phyloP scores from a whole-genome alignment of 2,329 filamentous ascomycete species.

The Colletotrichum sublineola region DNA sequence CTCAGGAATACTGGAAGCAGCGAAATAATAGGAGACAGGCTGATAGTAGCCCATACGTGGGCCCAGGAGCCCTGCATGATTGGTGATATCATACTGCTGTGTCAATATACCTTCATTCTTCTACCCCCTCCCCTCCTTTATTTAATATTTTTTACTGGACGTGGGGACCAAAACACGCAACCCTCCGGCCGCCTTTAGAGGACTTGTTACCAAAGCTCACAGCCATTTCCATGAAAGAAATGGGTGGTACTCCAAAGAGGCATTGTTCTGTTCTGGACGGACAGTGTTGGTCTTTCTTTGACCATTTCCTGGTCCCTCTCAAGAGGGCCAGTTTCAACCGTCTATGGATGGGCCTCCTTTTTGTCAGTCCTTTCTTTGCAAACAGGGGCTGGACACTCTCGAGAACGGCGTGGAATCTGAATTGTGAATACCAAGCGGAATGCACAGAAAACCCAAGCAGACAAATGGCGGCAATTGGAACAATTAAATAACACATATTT shows the following conservation, averaged over 20 bases:
- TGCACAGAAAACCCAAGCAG: rapidly evolving
- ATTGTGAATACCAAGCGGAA: neutral
- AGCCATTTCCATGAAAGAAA: neutral
- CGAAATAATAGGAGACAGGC: neutral
- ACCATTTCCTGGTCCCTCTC: neutral
- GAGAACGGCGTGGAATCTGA: too few species aligned
- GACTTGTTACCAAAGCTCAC: neutral
- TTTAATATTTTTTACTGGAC: neutral
- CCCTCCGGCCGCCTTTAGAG: neutral
- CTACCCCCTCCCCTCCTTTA: neutral
- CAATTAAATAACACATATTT: neutral
- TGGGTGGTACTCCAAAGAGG: too few species aligned
- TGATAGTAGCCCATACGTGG: neutral
- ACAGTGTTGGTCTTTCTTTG: neutral
- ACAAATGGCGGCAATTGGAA: too few species aligned
- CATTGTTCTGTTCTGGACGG: neutral
- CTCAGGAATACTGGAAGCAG: neutral
- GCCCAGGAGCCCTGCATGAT: neutral
- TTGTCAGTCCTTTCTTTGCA: neutral
- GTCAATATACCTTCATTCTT: too few species aligned
- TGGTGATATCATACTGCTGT: neutral
- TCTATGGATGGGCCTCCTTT: neutral
- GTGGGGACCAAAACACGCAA: neutral
- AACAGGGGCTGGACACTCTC: neutral
- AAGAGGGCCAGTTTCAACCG: neutral